phyloP scores from a whole-genome alignment of 2,329 filamentous ascomycete genomes.

The Epichloe typhina region DNA sequence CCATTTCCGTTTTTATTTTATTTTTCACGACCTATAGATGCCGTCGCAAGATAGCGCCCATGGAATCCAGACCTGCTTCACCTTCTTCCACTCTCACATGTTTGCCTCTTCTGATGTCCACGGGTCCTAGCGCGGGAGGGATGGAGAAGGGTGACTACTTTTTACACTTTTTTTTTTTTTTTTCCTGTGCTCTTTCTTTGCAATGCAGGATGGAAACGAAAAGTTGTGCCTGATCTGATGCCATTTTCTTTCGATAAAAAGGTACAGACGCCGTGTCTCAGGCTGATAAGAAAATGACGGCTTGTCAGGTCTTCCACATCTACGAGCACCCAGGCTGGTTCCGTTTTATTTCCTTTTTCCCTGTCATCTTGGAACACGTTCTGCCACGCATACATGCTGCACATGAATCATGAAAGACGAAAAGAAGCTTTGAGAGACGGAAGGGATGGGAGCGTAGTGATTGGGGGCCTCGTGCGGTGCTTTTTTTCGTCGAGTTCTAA shows the following conservation, averaged over 20 bases:
- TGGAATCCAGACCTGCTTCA: conserved; percentile 8
- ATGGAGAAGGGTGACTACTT: not conserved
- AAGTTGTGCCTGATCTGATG: not conserved
- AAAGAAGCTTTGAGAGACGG: not conserved
- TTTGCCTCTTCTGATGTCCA: not conserved
- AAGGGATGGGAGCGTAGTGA: not conserved
- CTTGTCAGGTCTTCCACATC: not conserved
- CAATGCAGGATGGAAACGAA: not conserved
- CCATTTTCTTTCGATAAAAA: not conserved
- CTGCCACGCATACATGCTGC: not conserved
- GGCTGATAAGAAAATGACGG: no score
- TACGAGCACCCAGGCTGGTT: not conserved
- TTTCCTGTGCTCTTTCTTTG: not conserved
- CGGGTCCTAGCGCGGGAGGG: not conserved
- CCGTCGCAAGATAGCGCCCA: conserved; percentile 17
- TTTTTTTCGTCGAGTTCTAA: not conserved
- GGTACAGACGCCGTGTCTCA: no score
- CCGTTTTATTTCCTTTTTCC: not conserved
- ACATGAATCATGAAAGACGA: conserved; percentile 1
- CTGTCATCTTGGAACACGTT: not conserved
- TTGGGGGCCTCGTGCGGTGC: no score
- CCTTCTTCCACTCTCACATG: conserved; percentile 2
- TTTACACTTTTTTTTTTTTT: no score
- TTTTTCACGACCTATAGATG: conserved; percentile 20
- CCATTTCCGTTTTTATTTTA: not conserved